Conservation (phyloP, 768 basidiomycete genomes). For the Mycena latifolia region DNA sequence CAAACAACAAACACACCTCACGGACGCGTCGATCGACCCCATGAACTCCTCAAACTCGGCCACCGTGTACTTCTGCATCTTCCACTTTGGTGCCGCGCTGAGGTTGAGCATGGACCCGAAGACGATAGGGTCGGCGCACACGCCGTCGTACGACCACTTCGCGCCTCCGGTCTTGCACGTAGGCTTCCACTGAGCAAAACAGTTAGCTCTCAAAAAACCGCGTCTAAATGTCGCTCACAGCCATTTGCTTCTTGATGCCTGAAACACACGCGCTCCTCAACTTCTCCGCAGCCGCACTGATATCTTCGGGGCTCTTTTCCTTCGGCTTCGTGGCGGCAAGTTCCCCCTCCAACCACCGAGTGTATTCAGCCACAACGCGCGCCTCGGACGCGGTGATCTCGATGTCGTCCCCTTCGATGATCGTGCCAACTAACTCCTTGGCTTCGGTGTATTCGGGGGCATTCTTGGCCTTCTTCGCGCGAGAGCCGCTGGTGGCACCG, state of each 20-base stretch:
- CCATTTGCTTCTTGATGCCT: slow-evolving; percentile 61
- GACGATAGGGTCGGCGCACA: slow-evolving; percentile 53
- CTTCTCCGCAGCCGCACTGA: slow-evolving; percentile 51
- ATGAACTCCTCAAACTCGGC: slow-evolving; percentile 42
- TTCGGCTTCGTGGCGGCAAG: slow-evolving; percentile 41
- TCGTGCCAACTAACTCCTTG: slow-evolving; percentile 44
- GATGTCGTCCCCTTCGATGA: slow-evolving; percentile 48
- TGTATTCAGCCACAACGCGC: slow-evolving; percentile 41
- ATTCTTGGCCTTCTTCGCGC: slow-evolving; percentile 46
- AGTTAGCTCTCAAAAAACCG: background rate
- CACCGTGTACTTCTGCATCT: slow-evolving; percentile 50
- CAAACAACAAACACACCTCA: slow-evolving; percentile 42
- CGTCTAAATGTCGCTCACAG: slow-evolving; percentile 41
- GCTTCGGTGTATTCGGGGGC: slow-evolving; percentile 40
- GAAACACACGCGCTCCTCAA: slow-evolving; percentile 52
- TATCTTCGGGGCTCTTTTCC: slow-evolving; percentile 39
- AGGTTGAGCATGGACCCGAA: slow-evolving; percentile 53
- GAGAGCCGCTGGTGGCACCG: slow-evolving; percentile 32
- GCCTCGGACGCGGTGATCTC: slow-evolving; percentile 44
- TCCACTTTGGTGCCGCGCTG: slow-evolving; percentile 53
- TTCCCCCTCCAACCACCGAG: slow-evolving; percentile 27
- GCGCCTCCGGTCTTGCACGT: slow-evolving; percentile 52
- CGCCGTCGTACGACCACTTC: slow-evolving; percentile 58
- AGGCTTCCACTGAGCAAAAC: slow-evolving; percentile 29
- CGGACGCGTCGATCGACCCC: slow-evolving; percentile 45